phyloP scores from a whole-genome alignment of 176 grass and related monocot genomes.

The Tuctoria greenei region DNA sequence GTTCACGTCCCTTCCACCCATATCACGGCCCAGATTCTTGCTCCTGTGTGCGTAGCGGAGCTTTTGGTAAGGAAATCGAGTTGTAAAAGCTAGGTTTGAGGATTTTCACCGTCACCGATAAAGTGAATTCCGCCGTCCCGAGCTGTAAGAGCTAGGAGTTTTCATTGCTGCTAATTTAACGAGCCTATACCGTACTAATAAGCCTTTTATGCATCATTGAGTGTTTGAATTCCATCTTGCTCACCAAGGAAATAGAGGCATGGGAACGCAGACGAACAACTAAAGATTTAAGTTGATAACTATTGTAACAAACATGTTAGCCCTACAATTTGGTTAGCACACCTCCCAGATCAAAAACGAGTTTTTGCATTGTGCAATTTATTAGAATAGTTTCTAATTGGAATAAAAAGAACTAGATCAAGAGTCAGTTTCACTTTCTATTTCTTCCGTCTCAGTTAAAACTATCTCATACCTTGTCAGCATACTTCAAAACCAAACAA shows the following conservation, averaged over 20 bases:
- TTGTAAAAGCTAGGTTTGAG: no score
- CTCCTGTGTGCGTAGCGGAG: no score
- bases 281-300: neutral
- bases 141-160: no score
- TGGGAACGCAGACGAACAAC: neutral
- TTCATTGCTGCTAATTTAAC: neutral
- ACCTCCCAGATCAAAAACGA: neutral
- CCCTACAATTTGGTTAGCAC: neutral
- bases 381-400: neutral
- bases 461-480: neutral
- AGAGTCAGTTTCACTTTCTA: neutral
- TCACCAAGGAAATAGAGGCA: no score
- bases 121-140: no score
- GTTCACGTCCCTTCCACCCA: no score
- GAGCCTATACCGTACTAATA: neutral
- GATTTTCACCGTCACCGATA: no score
- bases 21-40: no score
- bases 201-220: neutral
- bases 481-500: constrained; percentile 18
- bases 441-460: constrained; percentile 13
- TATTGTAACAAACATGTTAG: neutral
- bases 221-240: neutral
- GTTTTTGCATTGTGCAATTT: neutral
- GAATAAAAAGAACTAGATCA: neutral
- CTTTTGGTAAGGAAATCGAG: no score